Conservation (phyloP, 2,329 filamentous ascomycete genomes). For the Ophiostoma pallidulum region DNA sequence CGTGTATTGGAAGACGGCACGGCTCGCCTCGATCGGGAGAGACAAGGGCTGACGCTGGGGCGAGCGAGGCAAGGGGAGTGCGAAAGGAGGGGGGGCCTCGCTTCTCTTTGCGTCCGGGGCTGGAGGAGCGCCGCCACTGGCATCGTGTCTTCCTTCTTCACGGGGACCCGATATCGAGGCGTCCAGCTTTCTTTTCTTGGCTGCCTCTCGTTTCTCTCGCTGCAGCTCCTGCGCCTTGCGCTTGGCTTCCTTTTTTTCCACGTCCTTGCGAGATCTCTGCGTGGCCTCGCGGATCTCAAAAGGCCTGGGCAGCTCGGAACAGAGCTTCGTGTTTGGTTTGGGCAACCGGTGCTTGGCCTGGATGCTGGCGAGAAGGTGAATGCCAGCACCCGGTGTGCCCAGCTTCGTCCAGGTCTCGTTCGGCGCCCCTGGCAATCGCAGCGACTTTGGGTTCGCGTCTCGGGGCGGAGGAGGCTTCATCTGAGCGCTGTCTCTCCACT, state of each 20-base stretch:
- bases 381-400: too few relatives aligned
- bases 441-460: too few relatives aligned
- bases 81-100: too few relatives aligned
- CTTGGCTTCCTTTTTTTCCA: not conserved
- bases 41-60: not conserved
- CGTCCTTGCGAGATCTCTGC: not conserved
- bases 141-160: too few relatives aligned
- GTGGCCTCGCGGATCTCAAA: constrained; percentile 1
- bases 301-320: not conserved
- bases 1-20: constrained; percentile 13
- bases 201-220: not conserved
- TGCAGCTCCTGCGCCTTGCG: not conserved
- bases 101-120: too few relatives aligned
- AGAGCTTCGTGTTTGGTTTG: not conserved
- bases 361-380: not conserved
- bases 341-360: not conserved
- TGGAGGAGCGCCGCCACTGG: too few relatives aligned
- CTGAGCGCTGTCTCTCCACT: not conserved
- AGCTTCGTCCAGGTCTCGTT: too few relatives aligned
- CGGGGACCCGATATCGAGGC: too few relatives aligned
- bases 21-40: not conserved
- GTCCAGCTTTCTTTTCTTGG: too few relatives aligned
- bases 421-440: too few relatives aligned
- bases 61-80: too few relatives aligned
- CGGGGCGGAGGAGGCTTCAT: too few relatives aligned